A percentile compares a stretch with the other conserved stretches of the same genome.
phyloP scores from a whole-genome alignment of 2,329 filamentous ascomycete genomes.

The Exophiala sideris region DNA sequence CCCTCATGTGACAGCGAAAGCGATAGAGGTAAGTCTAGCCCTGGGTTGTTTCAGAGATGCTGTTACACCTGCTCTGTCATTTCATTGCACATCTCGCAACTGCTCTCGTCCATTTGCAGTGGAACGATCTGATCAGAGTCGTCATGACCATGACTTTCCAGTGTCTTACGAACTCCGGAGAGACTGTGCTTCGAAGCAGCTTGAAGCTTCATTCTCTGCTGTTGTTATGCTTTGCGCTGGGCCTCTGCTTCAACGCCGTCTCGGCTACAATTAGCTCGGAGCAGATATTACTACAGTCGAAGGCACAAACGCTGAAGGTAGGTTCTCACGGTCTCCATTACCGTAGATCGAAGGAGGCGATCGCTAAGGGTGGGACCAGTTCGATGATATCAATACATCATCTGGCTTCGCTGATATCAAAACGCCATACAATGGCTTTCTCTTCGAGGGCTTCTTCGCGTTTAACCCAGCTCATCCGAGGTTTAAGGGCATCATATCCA shows the following conservation, averaged over 20 bases:
- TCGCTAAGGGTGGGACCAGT: slow-evolving; percentile 7
- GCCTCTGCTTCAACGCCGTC: slow-evolving; percentile 19
- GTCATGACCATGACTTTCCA: neutral
- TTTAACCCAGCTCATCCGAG: slow-evolving; percentile 24
- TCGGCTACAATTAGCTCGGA: slow-evolving; percentile 4
- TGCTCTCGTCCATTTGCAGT: slow-evolving; percentile 15
- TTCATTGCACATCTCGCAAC: slow-evolving; percentile 15
- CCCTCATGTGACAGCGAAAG: too few species aligned
- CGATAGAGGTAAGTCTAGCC: too few species aligned
- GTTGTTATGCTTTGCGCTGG: slow-evolving; percentile 18
- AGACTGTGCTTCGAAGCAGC: slow-evolving; percentile 10
- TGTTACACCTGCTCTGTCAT: slow-evolving; percentile 9
- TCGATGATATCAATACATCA: slow-evolving; percentile 21
- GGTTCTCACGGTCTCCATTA: neutral
- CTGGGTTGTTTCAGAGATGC: neutral
- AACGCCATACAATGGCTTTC: slow-evolving; percentile 16
- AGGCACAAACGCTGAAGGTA: slow-evolving; percentile 5
- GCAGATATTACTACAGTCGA: neutral
- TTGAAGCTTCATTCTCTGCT: slow-evolving; percentile 14
- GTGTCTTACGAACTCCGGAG: slow-evolving; percentile 11
- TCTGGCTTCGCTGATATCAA: slow-evolving; percentile 18
- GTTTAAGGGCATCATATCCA: slow-evolving; percentile 23
- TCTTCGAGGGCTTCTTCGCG: slow-evolving; percentile 25
- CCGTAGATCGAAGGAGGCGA: neutral
- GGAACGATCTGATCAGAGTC: slow-evolving; percentile 15